Evolutionary conservation across 345 rosid genomes (phyloP).

Genomic region (Moringa oleifera): DNA sequence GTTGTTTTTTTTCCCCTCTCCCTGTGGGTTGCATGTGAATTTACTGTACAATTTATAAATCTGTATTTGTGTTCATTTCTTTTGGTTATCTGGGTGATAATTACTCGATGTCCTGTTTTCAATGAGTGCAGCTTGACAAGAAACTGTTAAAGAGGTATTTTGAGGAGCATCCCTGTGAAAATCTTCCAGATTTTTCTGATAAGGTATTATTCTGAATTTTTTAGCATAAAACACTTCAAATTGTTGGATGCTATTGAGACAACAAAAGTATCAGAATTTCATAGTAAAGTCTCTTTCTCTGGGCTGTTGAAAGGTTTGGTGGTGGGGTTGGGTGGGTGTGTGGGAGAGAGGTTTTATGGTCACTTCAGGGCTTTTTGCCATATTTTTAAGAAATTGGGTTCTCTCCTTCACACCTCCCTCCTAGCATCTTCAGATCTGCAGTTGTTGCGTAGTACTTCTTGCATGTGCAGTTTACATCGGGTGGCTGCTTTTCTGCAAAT

Average conservation of each 20-base stretch:
- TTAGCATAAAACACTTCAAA: conserved; percentile 1
- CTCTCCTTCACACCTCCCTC: no score
- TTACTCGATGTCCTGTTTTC: conserved; percentile 15
- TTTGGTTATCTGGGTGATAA: background rate
- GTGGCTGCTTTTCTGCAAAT: no score
- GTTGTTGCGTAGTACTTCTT: no score
- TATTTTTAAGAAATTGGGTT: no score
- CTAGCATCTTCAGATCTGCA: no score
- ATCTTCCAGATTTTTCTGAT: conserved; percentile 77
- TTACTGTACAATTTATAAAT: background rate
- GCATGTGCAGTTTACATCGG: no score
- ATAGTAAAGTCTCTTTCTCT: background rate
- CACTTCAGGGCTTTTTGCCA: no score
- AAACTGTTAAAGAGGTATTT: conserved; percentile 66
- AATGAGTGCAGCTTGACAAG: conserved; percentile 71
- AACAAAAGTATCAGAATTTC: background rate
- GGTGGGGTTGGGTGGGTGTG: no score
- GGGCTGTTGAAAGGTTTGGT: background rate
- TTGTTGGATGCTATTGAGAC: background rate
- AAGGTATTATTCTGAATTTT: conserved; percentile 51
- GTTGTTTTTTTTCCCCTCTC: no score
- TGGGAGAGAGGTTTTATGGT: no score
- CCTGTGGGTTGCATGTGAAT: background rate
- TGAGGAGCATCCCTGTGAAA: conserved; percentile 56
- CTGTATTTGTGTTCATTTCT: background rate